Conservation (phyloP, 306 rosid genomes). For the Lagenaria siceraria region DNA sequence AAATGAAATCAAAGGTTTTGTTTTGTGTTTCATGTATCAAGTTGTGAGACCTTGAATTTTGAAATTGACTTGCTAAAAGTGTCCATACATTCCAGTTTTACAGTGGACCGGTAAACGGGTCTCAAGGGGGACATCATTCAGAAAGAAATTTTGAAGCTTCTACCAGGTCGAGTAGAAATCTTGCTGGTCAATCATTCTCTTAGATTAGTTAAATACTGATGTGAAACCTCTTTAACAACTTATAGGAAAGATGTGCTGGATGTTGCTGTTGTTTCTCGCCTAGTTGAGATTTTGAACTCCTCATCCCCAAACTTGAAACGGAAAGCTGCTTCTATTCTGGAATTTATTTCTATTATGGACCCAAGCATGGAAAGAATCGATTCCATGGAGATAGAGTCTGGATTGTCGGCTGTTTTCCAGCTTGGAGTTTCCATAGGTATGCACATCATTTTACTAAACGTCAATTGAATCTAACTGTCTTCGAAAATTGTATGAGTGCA, state of each 20-base stretch:
- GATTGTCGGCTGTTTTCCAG: constrained; percentile 48
- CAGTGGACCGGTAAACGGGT: constrained; percentile 51
- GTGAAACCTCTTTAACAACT: not conserved
- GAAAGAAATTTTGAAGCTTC: constrained; percentile 16
- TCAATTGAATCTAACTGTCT: not conserved
- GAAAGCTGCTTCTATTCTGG: constrained; percentile 68
- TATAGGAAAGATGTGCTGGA: constrained; percentile 54
- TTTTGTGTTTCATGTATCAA: constrained; percentile 13
- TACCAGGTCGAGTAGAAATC: constrained; percentile 10
- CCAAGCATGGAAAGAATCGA: constrained; percentile 32
- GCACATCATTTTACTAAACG: constrained; percentile 9
- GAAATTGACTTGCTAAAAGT: constrained; percentile 24
- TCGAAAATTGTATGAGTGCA: not conserved
- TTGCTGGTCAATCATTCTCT: constrained; percentile 1
- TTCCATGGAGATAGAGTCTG: constrained; percentile 48
- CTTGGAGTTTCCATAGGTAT: constrained; percentile 44
- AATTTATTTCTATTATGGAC: constrained; percentile 54
- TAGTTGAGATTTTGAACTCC: constrained; percentile 62
- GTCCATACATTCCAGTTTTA: constrained; percentile 57
- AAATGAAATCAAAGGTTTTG: constrained; percentile 69
- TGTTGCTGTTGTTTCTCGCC: constrained; percentile 28
- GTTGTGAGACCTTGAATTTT: constrained; percentile 12
- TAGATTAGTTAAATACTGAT: not conserved
- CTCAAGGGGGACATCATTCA: constrained; percentile 18
- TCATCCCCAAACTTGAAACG: constrained; percentile 50